Percentiles rank a stretch among this genome's conserved stretches.
phyloP scores from a whole-genome alignment of 2,329 filamentous ascomycete genomes.

The Chrysoporthe austroafricana region DNA sequence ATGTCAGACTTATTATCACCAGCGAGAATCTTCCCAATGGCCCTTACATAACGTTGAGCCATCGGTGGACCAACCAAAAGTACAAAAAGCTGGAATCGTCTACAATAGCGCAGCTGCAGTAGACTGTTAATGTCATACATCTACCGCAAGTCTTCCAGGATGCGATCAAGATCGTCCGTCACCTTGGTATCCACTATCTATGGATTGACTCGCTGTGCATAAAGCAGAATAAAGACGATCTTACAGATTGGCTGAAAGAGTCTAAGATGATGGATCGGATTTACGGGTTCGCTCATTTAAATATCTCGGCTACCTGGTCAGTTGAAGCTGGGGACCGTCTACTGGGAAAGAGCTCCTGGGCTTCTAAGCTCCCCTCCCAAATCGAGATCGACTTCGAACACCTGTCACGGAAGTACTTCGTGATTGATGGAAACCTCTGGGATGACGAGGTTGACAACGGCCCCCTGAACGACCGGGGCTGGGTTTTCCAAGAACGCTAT shows the following conservation, averaged over 20 bases:
- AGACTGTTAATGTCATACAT: not conserved
- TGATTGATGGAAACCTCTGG: not conserved
- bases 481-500: conserved; percentile 1
- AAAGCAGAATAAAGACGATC: not conserved
- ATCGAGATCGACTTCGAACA: not conserved
- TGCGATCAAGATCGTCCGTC: not conserved
- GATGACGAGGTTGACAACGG: conserved; percentile 2
- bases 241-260: not conserved
- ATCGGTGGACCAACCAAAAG: not conserved
- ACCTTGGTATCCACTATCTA: not conserved
- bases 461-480: not conserved
- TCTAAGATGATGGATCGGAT: not conserved
- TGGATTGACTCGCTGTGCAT: not conserved
- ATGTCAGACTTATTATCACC: not conserved
- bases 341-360: not conserved
- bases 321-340: conserved; percentile 1
- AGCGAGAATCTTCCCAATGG: not conserved
- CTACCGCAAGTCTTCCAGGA: not conserved
- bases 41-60: not conserved
- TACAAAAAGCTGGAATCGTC: not conserved
- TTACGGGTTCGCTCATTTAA: not conserved
- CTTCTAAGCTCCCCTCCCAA: not conserved
- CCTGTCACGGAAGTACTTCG: not conserved
- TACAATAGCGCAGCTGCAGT: not conserved
- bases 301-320: not conserved